Evolutionary conservation across 805 yeast genomes (phyloP).

Genomic region (Clavispora asparagi): DNA sequence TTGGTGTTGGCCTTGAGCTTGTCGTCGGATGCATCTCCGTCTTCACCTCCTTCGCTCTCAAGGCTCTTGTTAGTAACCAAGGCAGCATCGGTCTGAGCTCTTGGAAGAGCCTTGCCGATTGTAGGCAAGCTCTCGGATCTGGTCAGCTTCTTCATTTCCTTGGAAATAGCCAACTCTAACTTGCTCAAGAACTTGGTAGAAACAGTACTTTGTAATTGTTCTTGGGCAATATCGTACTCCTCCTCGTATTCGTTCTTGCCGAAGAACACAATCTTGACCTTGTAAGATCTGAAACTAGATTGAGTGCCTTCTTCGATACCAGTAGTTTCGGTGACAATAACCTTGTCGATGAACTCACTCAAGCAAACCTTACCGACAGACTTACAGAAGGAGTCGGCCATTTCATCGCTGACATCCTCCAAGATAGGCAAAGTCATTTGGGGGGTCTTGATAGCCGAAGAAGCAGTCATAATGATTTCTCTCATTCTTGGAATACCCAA

Average conservation of each 20-base stretch:
- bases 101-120: slow-evolving; percentile 68
- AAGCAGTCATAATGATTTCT: slow-evolving; percentile 99
- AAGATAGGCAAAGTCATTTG: slow-evolving; percentile 92
- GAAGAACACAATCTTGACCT: slow-evolving; percentile 70
- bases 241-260: slow-evolving; percentile 68
- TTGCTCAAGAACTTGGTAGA: slow-evolving; percentile 59
- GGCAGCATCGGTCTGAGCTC: slow-evolving; percentile 30
- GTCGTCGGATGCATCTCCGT: slow-evolving; percentile 58
- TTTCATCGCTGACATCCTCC: slow-evolving; percentile 72
- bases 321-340: slow-evolving; percentile 83
- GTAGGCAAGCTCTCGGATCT: slow-evolving; percentile 52
- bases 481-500: slow-evolving; percentile 99
- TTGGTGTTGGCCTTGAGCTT: slow-evolving; percentile 58
- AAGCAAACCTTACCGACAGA: slow-evolving; percentile 78
- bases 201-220: slow-evolving; percentile 68
- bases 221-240: slow-evolving; percentile 84
- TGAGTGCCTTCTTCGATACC: slow-evolving; percentile 48
- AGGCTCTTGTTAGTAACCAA: slow-evolving; percentile 19
- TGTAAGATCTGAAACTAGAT: slow-evolving; percentile 63
- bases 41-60: slow-evolving; percentile 48
- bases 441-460: slow-evolving; percentile 93
- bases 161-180: slow-evolving; percentile 67
- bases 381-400: slow-evolving; percentile 91
- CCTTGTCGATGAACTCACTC: slow-evolving; percentile 83
- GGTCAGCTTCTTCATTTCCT: slow-evolving; percentile 80